phyloP scores from a whole-genome alignment of 2,329 filamentous ascomycete genomes.

The Neonectria magnoliae region DNA sequence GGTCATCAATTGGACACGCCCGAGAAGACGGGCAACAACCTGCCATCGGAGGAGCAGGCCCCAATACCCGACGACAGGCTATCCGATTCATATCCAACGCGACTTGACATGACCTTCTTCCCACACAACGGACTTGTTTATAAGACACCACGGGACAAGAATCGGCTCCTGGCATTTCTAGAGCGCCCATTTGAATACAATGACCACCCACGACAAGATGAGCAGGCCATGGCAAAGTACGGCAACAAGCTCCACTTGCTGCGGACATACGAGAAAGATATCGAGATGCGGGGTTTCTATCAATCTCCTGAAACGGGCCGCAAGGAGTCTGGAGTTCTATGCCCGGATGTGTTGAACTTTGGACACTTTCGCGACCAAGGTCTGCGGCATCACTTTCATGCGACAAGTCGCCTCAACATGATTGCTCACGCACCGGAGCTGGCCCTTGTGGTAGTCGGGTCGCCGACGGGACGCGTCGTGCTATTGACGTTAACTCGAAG shows the following conservation, averaged over 20 bases:
- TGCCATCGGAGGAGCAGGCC: neutral
- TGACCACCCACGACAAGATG: conserved; percentile 13
- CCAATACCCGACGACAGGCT: neutral
- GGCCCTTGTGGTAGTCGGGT: conserved; percentile 73
- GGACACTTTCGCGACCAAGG: conserved; percentile 35
- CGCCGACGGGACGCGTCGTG: conserved; percentile 71
- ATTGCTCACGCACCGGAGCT: conserved; percentile 73
- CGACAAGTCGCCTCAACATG: conserved; percentile 63
- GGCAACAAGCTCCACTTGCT: conserved; percentile 49
- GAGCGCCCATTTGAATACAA: conserved; percentile 29
- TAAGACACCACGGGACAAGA: conserved; percentile 26
- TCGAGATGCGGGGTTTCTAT: conserved; percentile 57
- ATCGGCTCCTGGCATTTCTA: conserved; percentile 37
- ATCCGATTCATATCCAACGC: conserved; percentile 5
- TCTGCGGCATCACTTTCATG: conserved; percentile 43
- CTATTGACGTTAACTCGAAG: conserved; percentile 66
- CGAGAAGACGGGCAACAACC: neutral
- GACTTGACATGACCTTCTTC: conserved; percentile 49
- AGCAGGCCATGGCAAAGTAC: conserved; percentile 23
- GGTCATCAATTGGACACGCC: neutral
- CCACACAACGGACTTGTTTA: conserved; percentile 45
- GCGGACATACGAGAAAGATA: conserved; percentile 59
- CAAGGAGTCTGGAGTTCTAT: conserved; percentile 46
- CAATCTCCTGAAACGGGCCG: conserved; percentile 27
- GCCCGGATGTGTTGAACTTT: conserved; percentile 44